phyloP scores from a whole-genome alignment of 495 filamentous ascomycete genomes.

The Penicillium paradoxum region DNA sequence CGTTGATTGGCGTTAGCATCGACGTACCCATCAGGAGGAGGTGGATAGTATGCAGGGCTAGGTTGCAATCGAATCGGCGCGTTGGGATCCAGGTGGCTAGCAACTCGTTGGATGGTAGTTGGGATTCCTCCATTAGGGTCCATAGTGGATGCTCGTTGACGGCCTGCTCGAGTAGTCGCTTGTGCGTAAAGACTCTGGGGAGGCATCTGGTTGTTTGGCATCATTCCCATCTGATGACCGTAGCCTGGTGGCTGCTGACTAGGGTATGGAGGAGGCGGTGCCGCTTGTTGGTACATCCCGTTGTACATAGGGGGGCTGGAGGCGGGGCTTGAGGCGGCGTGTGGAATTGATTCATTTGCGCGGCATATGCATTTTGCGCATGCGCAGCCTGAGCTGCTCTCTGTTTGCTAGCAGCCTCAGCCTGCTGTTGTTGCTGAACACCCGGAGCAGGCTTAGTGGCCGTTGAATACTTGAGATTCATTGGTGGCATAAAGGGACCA shows the following conservation, averaged over 20 bases:
- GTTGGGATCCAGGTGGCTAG: conserved; percentile 91
- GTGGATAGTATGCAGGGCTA: conserved; percentile 95
- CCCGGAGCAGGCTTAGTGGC: conserved; percentile 84
- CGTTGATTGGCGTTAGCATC: conserved; percentile 60
- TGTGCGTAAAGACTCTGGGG: conserved; percentile 74
- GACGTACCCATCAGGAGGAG: conserved; percentile 80
- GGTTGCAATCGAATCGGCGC: conserved; percentile 93
- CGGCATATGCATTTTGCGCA: conserved; percentile 51
- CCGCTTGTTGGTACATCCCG: conserved; percentile 69
- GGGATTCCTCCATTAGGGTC: conserved; percentile 92
- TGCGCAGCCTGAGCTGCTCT: conserved; percentile 62
- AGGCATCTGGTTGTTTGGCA: conserved; percentile 61
- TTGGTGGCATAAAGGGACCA: conserved; percentile 92
- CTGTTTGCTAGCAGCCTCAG: conserved; percentile 86
- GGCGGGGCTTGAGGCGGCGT: conserved; percentile 45
- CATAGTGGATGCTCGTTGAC: conserved; percentile 93
- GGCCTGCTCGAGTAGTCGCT: conserved; percentile 71
- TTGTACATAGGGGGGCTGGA: conserved; percentile 63
- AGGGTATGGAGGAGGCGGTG: conserved; percentile 86
- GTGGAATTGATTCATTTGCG: conserved; percentile 58
- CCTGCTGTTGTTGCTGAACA: conserved; percentile 95
- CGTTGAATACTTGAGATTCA: conserved; percentile 85
- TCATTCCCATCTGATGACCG: conserved; percentile 69
- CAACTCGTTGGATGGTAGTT: conserved; percentile 88
- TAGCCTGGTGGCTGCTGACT: conserved; percentile 62